These are phyloP conservation scores for Pythium oligandrum DNA, from an alignment of 352 stramenopile genomes.

Conservation along the genomic window DNA sequence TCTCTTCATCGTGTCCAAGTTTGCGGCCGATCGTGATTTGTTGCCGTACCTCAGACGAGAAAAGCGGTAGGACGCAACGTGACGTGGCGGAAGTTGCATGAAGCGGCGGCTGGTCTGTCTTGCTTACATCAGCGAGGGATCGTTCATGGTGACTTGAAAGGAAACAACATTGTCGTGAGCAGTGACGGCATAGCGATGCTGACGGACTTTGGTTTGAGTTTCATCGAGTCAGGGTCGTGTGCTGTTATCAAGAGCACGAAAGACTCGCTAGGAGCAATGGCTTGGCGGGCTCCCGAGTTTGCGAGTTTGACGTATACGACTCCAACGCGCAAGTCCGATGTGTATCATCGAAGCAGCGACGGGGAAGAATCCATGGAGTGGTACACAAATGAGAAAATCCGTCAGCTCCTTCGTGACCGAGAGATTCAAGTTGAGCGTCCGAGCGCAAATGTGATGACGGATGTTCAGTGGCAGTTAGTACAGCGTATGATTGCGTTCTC, in stretches of 20 bases:
- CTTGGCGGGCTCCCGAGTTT: not conserved
- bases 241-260: not conserved
- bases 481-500: too few relatives aligned
- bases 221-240: not conserved
- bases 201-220: slow-evolving; percentile 25
- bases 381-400: not conserved
- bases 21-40: slow-evolving; percentile 15
- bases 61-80: not conserved
- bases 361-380: not conserved
- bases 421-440: too few relatives aligned
- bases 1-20: slow-evolving; percentile 18
- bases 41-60: not conserved
- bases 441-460: too few relatives aligned
- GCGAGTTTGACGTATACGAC: not conserved
- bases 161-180: slow-evolving; percentile 26
- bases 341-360: not conserved
- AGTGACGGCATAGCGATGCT: slow-evolving; percentile 20
- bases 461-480: too few relatives aligned
- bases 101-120: slow-evolving; percentile 13
- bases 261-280: not conserved
- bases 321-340: slow-evolving; percentile 6
- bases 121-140: slow-evolving; percentile 16
- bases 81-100: slow-evolving; percentile 13
- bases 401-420: too few relatives aligned
- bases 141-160: slow-evolving; percentile 21